Percentiles rank a stretch among this genome's conserved stretches.
Conservation (phyloP, 2,329 filamentous ascomycete species). For the Aspergillus awamori region DNA sequence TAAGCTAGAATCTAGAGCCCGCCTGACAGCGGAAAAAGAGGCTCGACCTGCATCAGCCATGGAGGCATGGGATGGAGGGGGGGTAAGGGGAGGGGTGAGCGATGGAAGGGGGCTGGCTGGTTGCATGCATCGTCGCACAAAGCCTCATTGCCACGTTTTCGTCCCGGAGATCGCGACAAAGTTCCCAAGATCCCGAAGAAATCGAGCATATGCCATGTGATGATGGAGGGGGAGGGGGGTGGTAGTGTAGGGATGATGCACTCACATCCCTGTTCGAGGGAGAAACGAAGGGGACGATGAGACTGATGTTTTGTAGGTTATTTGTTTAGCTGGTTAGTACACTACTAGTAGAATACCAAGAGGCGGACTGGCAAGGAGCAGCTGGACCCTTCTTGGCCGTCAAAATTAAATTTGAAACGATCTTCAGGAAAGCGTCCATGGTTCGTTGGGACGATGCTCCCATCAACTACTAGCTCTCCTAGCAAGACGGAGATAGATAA, state of each 20-base stretch:
- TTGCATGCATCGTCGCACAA: conserved; percentile 18
- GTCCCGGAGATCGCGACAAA: not conserved
- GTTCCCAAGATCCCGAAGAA: not conserved
- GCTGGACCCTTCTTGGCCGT: not conserved
- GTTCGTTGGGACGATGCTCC: not conserved
- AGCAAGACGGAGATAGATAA: not conserved
- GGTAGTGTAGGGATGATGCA: no score
- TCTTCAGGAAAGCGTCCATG: not conserved
- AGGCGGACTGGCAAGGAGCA: not conserved
- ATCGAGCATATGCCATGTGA: not conserved
- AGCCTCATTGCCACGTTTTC: conserved; percentile 20
- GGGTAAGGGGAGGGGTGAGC: not conserved
- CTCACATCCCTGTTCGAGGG: not conserved
- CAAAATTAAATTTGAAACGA: not conserved
- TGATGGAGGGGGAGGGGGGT: not conserved
- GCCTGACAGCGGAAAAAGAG: conserved; percentile 6
- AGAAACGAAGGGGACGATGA: not conserved
- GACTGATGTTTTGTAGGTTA: not conserved
- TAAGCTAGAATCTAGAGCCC: not conserved
- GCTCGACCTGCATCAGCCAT: conserved; percentile 16
- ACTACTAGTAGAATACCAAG: not conserved
- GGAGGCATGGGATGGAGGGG: not conserved
- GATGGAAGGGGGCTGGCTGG: not conserved
- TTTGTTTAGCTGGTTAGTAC: not conserved
- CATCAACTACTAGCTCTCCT: no score